Base-by-base conservation (phyloP, 179 eudicot genomes). In the Spinacia oleracea region DNA sequence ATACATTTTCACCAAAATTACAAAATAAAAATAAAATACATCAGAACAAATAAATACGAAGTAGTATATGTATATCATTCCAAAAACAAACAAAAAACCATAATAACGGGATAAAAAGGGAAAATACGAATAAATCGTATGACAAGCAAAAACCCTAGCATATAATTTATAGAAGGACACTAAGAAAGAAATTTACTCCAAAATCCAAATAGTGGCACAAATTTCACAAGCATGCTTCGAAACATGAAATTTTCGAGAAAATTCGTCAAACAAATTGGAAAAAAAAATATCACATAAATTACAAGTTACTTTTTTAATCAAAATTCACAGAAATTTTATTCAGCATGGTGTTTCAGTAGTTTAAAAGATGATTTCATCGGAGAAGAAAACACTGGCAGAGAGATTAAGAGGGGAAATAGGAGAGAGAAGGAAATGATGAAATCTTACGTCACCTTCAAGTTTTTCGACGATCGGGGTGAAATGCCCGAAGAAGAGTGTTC, bases 381-480 rank as follows among this genome's bases (percentile, higher is more conserved):
- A 20, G 15, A 53, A 18, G 9, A 12, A 38, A 58, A 23, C 3
- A 27, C 27, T 9, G 20, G 66, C 34, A 62, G 18, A 62, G 5
- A 56, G 31, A 56, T 18, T 25, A 59, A 27, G 25, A 23, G 29
- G 51, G 9, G 32, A 3, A 35, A n/a, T n/a, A 7, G 68, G 5
- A 66, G 29, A 23, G 2, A 3, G 38, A 20, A 1, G 1, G 18
- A 77, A 50, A 46, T 2, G 48, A 50, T 14, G 21, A 42, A 69
- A 14, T 18, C 32, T 34, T n/a, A 25, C 55, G 55, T 68, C 40
- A 34, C 53, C 35, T 69, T 1, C 58, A 59, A 29, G 12, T 6
- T 55, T 21, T 18, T 20, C 53, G 74, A 68, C 16, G 74, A 77
- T 77, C 80, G 80, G 56, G 55, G 16, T 1, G 14, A 73, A 51